phyloP scores from a whole-genome alignment of 2,329 filamentous ascomycete genomes.

The Aspergillus glaucus region DNA sequence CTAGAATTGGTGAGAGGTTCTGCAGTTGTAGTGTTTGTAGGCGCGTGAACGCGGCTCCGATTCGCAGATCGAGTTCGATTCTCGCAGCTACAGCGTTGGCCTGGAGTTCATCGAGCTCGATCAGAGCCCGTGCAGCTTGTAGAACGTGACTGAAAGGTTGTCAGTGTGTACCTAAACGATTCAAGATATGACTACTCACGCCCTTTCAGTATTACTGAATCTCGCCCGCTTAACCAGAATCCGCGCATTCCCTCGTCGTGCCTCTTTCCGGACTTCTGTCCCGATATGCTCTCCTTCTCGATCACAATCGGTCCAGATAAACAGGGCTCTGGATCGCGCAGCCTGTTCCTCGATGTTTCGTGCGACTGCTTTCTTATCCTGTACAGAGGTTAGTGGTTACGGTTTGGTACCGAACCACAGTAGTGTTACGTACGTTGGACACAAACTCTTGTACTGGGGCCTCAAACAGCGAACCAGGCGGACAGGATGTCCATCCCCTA shows the following conservation, averaged over 20 bases:
- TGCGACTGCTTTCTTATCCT: conserved; percentile 76
- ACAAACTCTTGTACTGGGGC: conserved; percentile 67
- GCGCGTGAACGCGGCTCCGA: conserved; percentile 87
- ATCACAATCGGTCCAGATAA: conserved; percentile 99
- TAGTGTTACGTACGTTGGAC: conserved; percentile 49
- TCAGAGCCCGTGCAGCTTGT: conserved; percentile 69
- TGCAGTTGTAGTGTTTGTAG: conserved; percentile 77
- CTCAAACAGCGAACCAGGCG: conserved; percentile 72
- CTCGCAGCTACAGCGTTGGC: conserved; percentile 81
- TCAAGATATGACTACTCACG: conserved; percentile 47
- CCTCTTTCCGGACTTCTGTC: conserved; percentile 78
- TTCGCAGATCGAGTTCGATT: conserved; percentile 87
- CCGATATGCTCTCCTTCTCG: conserved; percentile 96
- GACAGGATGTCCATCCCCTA: conserved; percentile 74
- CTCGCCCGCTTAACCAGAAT: conserved; percentile 78
- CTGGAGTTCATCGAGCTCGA: conserved; percentile 75
- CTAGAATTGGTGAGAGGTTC: conserved; percentile 60
- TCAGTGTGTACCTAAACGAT: neutral
- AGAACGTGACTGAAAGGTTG: conserved; percentile 65
- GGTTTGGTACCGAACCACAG: neutral
- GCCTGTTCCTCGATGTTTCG: conserved; percentile 80
- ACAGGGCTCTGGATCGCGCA: conserved; percentile 63
- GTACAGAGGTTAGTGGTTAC: conserved; percentile 10
- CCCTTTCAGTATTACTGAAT: conserved; percentile 94
- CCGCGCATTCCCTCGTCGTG: conserved; percentile 62